Conservation (phyloP, 2,329 filamentous ascomycete species). For the Fusarium tuaranense region DNA sequence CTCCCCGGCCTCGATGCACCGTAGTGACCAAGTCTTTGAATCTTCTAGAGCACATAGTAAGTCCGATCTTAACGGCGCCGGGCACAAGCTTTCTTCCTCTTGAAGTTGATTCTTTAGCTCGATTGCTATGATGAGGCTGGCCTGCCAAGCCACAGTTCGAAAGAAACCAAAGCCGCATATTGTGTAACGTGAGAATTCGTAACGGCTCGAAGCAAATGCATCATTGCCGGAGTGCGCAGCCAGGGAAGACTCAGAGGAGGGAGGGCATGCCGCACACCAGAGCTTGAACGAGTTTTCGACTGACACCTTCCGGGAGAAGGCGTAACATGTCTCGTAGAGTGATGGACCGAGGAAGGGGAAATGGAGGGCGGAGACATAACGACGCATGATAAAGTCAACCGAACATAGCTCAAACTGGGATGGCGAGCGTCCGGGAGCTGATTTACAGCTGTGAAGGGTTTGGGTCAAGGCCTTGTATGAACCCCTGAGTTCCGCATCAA, state of each 20-base stretch:
- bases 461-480: conserved; percentile 56
- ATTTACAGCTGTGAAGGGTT: conserved; percentile 45
- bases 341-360: conserved; percentile 60
- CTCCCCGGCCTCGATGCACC: conserved; percentile 60
- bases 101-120: conserved; percentile 56
- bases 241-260: neutral
- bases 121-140: conserved; percentile 51
- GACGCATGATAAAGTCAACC: conserved; percentile 64
- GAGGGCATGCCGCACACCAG: conserved; percentile 54
- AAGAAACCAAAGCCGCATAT: conserved; percentile 57
- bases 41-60: conserved; percentile 57
- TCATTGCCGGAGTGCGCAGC: neutral
- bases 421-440: conserved; percentile 31
- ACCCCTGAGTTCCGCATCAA: conserved; percentile 56
- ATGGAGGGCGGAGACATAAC: conserved; percentile 68
- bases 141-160: conserved; percentile 49
- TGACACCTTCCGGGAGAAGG: conserved; percentile 62
- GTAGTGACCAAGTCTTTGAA: conserved; percentile 53
- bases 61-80: conserved; percentile 52
- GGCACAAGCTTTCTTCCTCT: conserved; percentile 55
- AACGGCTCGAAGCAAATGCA: conserved; percentile 14
- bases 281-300: conserved; percentile 62
- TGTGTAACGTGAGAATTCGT: conserved; percentile 53
- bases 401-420: conserved; percentile 57
- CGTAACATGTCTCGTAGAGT: conserved; percentile 57